Base-by-base conservation (phyloP, 805 yeast genomes). In the Kurtzmaniella fragi region DNA sequence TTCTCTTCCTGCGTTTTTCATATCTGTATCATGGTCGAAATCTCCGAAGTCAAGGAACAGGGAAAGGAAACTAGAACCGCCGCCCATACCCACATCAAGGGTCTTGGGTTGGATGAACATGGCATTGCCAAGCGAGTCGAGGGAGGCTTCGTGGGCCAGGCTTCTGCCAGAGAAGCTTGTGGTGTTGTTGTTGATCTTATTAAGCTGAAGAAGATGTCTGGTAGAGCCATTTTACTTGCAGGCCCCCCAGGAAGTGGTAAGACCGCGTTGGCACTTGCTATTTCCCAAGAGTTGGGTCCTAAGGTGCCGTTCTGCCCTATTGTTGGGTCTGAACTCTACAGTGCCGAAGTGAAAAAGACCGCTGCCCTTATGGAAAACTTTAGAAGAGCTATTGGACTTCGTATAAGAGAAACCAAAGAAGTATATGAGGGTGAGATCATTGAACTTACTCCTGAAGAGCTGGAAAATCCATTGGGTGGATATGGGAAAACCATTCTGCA, bases 161-260 rank as follows among this genome's bases (percentile, higher is more conserved):
- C 67, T 26, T 73, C 70, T 40, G 93, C 93, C 14, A 71, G 93
- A 61, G 90, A 82, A 64, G 98, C 97, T 0, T 89, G 96, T 56
- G 99, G 99, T 47, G 83, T 93, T 39, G 77, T 93, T 46, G 95
- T 91, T 30, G 97, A 93, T 63, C 72, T 93, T 64, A 88, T 93
- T 67, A 90, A 89, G 64, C 82, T 86, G 26, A 88, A 87, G 53
- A 87, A 82, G 62, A 84, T 93, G 82, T 84, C 95, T 37, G 99
- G 99, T 23, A 85, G 91, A 56, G 98, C 96, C n/a, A 80, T 93
- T 37, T 65, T 93, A 43, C 73, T 93, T 39, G 98, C 99, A 1
- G 99, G 99, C 38, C 95, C 95, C 5, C 98, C 99, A 8, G 96
- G 98, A 0, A 91, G 98, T 5, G 99, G 99, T 57, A 93, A 93